Evolutionary conservation across 2,329 filamentous ascomycete genomes (phyloP).

Genomic region (Claviceps fusiformis): DNA sequence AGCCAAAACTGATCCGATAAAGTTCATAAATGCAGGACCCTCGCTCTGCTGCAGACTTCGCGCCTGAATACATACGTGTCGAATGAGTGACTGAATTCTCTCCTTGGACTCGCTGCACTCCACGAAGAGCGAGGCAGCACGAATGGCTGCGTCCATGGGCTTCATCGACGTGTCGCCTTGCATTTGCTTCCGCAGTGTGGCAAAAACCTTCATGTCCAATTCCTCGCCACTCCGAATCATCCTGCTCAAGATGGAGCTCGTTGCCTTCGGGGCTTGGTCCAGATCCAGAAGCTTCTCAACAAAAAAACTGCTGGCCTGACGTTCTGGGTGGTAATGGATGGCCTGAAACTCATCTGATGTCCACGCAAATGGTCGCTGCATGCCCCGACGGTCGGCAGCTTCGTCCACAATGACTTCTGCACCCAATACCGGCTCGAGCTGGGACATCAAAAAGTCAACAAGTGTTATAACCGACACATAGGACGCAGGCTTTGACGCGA

Average conservation of each 20-base stretch:
- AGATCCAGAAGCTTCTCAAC: constrained; percentile 52
- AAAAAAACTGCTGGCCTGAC: constrained; percentile 33
- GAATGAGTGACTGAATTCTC: constrained; percentile 25
- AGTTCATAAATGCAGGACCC: constrained; percentile 33
- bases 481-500: constrained; percentile 34
- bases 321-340: constrained; percentile 26
- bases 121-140: constrained; percentile 42
- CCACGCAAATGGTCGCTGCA: constrained; percentile 27
- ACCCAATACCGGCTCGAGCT: constrained; percentile 26
- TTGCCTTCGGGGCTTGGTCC: constrained; percentile 39
- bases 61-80: constrained; percentile 31
- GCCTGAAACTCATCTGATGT: constrained; percentile 31
- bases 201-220: constrained; percentile 38
- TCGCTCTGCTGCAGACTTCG: constrained; percentile 31
- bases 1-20: constrained; percentile 20
- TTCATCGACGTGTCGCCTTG: constrained; percentile 28
- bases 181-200: constrained; percentile 40
- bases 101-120: constrained; percentile 22
- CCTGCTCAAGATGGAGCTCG: constrained; percentile 41
- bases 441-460: constrained; percentile 29
- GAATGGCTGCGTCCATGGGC: constrained; percentile 41
- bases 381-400: constrained; percentile 24
- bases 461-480: constrained; percentile 41
- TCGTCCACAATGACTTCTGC: constrained; percentile 24
- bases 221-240: constrained; percentile 39